A percentile compares a stretch with the other conserved stretches of the same genome.
Evolutionary conservation across 345 rosid species (phyloP).

Genomic region (Eucalyptus pumila): DNA sequence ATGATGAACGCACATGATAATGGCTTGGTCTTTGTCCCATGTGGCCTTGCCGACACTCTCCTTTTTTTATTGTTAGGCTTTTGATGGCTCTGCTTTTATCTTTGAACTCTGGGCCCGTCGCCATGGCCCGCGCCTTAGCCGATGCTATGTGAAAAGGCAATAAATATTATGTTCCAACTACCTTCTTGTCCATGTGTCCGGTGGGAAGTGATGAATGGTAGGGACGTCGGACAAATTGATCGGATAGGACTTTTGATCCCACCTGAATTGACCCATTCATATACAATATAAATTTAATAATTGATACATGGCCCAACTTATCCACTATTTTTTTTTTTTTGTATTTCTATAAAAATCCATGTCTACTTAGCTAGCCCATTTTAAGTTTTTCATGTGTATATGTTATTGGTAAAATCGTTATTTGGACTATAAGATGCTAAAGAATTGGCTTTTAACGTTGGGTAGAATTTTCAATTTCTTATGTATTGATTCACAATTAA

Average conservation of each 20-base stretch:
- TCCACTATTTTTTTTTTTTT: too few species aligned
- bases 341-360: too few species aligned
- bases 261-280: too few species aligned
- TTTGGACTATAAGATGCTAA: background rate
- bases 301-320: too few species aligned
- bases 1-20: background rate
- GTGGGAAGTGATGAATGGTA: background rate
- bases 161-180: background rate
- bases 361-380: background rate
- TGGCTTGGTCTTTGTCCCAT: background rate
- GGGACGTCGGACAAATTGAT: background rate
- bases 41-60: background rate
- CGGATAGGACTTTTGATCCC: too few species aligned
- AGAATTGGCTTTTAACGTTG: background rate
- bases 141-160: background rate
- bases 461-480: background rate
- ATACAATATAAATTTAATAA: fast-evolving
- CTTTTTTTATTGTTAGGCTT: background rate
- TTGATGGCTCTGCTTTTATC: background rate
- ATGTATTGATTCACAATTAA: background rate
- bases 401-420: too few species aligned
- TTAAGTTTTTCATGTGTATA: too few species aligned
- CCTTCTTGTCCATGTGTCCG: background rate
- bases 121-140: background rate
- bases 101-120: background rate